Evolutionary conservation across 140 eudicot genomes (phyloP).

Genomic region (Senecio squalidus): DNA sequence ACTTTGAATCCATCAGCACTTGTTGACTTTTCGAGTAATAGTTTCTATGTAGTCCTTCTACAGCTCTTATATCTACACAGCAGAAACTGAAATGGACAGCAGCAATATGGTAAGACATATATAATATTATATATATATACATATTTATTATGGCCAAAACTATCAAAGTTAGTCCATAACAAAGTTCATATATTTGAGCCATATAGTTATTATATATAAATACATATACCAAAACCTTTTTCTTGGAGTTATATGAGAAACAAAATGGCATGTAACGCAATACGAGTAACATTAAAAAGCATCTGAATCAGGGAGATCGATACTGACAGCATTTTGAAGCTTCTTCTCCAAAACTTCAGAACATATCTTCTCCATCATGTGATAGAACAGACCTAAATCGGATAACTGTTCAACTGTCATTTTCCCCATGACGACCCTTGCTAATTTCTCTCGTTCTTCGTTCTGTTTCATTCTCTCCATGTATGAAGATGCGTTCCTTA

Average conservation of each 20-base stretch:
- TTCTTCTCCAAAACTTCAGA: slow-evolving; percentile 70
- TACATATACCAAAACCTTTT: not conserved
- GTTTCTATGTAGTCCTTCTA: not conserved
- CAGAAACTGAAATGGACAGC: not conserved
- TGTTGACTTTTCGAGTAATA: not conserved
- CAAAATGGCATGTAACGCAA: not conserved
- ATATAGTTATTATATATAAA: too few relatives aligned
- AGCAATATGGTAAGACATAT: too few relatives aligned
- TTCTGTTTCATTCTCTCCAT: slow-evolving; percentile 2
- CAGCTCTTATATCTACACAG: not conserved
- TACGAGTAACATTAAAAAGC: slow-evolving; percentile 15
- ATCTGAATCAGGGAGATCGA: slow-evolving; percentile 26
- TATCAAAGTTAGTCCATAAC: too few relatives aligned
- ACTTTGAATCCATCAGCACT: not conserved
- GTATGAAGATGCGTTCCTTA: slow-evolving; percentile 2
- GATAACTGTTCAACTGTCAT: slow-evolving; percentile 75
- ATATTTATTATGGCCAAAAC: too few relatives aligned
- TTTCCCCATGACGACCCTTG: slow-evolving; percentile 63
- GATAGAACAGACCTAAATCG: slow-evolving; percentile 66
- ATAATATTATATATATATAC: too few relatives aligned
- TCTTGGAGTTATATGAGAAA: not conserved
- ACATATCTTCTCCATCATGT: slow-evolving; percentile 71
- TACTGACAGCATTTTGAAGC: slow-evolving; percentile 41
- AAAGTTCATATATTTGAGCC: too few relatives aligned
- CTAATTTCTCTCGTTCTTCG: slow-evolving; percentile 57